Evolutionary conservation across 495 filamentous ascomycete species (phyloP).

Genomic region (Echria macrotheca): DNA sequence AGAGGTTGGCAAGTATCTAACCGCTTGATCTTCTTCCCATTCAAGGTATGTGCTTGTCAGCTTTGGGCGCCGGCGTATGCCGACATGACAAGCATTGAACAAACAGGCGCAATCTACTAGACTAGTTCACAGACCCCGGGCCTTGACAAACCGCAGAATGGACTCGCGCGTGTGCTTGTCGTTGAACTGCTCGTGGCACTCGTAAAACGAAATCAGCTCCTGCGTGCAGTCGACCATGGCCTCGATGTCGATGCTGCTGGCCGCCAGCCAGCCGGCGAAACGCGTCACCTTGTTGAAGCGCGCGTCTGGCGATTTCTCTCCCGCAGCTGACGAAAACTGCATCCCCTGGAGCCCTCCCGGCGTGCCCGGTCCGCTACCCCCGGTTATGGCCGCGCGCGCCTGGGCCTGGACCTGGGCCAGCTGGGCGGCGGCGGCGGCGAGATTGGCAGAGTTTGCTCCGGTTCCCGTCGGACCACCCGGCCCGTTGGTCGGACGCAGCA

Average conservation of each 20-base stretch:
- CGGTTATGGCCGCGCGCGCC: conserved; percentile 21
- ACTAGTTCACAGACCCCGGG: conserved; percentile 70
- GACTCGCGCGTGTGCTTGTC: conserved; percentile 64
- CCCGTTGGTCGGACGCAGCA: conserved; percentile 51
- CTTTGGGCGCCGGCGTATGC: too few relatives aligned
- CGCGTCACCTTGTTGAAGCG: conserved; percentile 58
- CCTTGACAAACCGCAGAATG: conserved; percentile 79
- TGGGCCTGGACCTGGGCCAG: conserved; percentile 40
- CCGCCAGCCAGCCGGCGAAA: conserved; percentile 79
- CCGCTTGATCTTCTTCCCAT: too few relatives aligned
- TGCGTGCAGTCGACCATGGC: conserved; percentile 90
- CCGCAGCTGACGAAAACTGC: conserved; percentile 19
- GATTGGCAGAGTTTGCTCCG: conserved; percentile 23
- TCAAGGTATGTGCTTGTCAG: too few relatives aligned
- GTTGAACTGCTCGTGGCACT: conserved; percentile 82
- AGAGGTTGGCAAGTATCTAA: too few relatives aligned
- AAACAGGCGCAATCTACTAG: too few relatives aligned
- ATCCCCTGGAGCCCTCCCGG: neutral
- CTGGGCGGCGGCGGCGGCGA: conserved; percentile 37
- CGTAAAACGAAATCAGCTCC: conserved; percentile 92
- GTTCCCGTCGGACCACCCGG: neutral
- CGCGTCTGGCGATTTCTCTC: conserved; percentile 31
- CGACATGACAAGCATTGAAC: too few relatives aligned
- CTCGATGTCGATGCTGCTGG: conserved; percentile 88
- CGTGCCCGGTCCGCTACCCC: conserved; percentile 16